These are phyloP conservation scores for Gnomoniopsis sp. DNA, from an alignment of 2,329 filamentous ascomycete species.

Conservation along the genomic window DNA sequence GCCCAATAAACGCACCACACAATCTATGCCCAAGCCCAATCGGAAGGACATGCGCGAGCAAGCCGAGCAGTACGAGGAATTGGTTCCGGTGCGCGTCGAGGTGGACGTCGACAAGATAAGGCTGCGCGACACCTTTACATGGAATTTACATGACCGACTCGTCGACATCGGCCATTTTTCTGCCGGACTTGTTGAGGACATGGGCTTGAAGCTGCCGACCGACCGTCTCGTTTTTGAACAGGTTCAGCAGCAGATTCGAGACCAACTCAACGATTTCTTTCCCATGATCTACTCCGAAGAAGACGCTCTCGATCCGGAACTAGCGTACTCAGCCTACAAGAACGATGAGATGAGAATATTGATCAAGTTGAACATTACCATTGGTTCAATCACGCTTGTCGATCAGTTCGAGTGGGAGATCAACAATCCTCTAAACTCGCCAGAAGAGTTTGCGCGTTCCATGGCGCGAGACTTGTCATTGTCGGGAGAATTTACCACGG, in stretches of 20 bases:
- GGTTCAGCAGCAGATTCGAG: slow-evolving; percentile 68
- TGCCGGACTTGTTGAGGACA: slow-evolving; percentile 85
- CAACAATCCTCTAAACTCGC: slow-evolving; percentile 89
- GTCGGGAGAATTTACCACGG: slow-evolving; percentile 92
- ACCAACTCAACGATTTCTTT: slow-evolving; percentile 91
- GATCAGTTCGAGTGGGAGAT: slow-evolving; percentile 99
- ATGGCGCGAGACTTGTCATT: slow-evolving; percentile 90
- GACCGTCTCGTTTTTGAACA: slow-evolving; percentile 61
- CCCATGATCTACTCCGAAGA: slow-evolving; percentile 89
- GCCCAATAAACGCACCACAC: slow-evolving; percentile 72
- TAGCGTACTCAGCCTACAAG: slow-evolving; percentile 92
- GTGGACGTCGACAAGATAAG: slow-evolving; percentile 96
- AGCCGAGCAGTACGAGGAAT: slow-evolving; percentile 84
- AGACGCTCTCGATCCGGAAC: slow-evolving; percentile 81
- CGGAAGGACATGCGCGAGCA: slow-evolving; percentile 81
- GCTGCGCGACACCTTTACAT: slow-evolving; percentile 94
- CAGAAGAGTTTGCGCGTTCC: slow-evolving; percentile 86
- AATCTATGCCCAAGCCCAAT: slow-evolving; percentile 63
- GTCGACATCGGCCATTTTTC: slow-evolving; percentile 79
- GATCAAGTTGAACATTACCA: slow-evolving; percentile 96
- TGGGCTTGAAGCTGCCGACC: slow-evolving; percentile 73
- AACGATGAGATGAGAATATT: slow-evolving; percentile 98
- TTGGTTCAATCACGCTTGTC: slow-evolving; percentile 87
- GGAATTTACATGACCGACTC: slow-evolving; percentile 92
- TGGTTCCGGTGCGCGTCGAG: slow-evolving; percentile 87